phyloP scores from a whole-genome alignment of 1,284 basidiomycete genomes.

The Rhodofomes roseus region DNA sequence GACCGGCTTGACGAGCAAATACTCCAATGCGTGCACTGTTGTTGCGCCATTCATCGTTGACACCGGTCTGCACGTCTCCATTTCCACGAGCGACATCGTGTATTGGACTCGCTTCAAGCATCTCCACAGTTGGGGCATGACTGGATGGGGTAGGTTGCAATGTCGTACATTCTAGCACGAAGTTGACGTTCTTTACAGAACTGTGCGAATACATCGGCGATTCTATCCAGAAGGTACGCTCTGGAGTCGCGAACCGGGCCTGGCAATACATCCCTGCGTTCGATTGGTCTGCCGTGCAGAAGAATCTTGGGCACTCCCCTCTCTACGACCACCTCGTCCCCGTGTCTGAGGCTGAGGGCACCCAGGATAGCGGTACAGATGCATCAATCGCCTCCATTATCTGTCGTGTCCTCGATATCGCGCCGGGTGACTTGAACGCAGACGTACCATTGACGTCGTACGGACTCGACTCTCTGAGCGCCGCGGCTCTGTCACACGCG shows the following conservation, averaged over 20 bases:
- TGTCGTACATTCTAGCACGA: constrained; percentile 12
- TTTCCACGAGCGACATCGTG: background rate
- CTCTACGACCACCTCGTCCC: constrained; percentile 23
- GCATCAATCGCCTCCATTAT: constrained; percentile 10
- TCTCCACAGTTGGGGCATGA: constrained; percentile 25
- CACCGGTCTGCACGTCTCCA: background rate
- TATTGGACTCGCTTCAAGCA: constrained; percentile 9
- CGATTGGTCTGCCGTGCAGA: constrained; percentile 26
- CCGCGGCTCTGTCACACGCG: constrained; percentile 31
- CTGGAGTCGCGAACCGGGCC: constrained; percentile 9
- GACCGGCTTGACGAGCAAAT: background rate
- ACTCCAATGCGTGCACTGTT: background rate
- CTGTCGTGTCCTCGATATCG: constrained; percentile 27
- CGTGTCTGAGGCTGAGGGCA: constrained; percentile 1
- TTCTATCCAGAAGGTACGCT: constrained; percentile 21
- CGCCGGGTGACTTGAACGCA: constrained; percentile 29
- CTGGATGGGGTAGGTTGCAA: constrained; percentile 23
- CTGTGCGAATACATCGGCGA: constrained; percentile 30
- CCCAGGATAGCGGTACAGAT: background rate
- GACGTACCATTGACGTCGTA: constrained; percentile 39
- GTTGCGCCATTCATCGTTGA: background rate
- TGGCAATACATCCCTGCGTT: constrained; percentile 31
- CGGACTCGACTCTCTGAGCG: constrained; percentile 39
- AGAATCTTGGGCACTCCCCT: constrained; percentile 20
- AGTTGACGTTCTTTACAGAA: constrained; percentile 22